Conservation (phyloP, 257 asterid genomes). For the Galeopsis tetrahit region DNA sequence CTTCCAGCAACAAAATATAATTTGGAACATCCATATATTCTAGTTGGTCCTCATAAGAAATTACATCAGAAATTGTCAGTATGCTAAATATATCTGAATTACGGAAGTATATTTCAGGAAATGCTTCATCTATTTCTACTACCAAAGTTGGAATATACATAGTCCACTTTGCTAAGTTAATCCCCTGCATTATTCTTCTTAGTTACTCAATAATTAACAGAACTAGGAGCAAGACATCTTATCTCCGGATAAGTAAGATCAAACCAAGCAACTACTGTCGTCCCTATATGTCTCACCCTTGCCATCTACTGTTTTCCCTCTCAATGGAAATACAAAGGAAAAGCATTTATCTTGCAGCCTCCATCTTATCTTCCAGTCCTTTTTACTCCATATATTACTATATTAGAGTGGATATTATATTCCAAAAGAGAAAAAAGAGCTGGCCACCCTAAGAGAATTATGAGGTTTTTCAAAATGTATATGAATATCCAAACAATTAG, state of each 20-base stretch:
- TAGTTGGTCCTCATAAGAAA: conserved; percentile 9
- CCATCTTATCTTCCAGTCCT: not conserved
- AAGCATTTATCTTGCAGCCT: not conserved
- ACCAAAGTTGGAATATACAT: not conserved
- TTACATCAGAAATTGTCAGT: conserved; percentile 16
- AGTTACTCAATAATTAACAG: not conserved
- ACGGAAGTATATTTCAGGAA: conserved; percentile 25
- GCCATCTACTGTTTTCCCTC: not conserved
- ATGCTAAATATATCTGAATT: conserved; percentile 3
- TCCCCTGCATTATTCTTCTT: not conserved
- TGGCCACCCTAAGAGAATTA: conserved; percentile 1
- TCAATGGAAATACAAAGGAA: not conserved
- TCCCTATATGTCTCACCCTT: not conserved
- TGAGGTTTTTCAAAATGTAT: not conserved
- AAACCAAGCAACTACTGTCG: not conserved
- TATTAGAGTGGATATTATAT: not conserved
- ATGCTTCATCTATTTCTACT: conserved; percentile 8
- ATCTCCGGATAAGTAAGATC: not conserved
- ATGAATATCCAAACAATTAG: conserved; percentile 2
- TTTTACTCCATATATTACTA: conserved; percentile 7
- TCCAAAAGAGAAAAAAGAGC: not conserved
- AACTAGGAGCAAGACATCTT: conserved; percentile 14
- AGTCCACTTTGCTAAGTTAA: conserved; percentile 3
- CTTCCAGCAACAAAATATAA: not conserved
- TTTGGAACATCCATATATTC: not conserved